A percentile compares a stretch with the other conserved stretches of the same genome.
These are phyloP conservation scores for Monosporascus sp. DNA, from an alignment of 2,329 filamentous ascomycete species.

Conservation along the genomic window DNA sequence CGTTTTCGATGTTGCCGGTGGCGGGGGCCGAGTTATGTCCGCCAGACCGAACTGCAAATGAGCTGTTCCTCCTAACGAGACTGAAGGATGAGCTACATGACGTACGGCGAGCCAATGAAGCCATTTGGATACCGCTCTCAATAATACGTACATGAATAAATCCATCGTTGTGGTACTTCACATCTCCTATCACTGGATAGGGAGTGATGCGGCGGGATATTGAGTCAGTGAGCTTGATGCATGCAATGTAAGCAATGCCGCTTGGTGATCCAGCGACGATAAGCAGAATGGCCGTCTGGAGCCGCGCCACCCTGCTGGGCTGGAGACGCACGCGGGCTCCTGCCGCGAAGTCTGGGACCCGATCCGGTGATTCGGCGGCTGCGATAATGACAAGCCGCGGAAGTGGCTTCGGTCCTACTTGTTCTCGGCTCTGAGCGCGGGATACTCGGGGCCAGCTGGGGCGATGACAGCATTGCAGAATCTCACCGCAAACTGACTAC, in stretches of 20 bases:
- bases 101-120: too few relatives aligned
- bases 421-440: not conserved
- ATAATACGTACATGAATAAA: too few relatives aligned
- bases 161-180: too few relatives aligned
- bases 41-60: conserved; percentile 6
- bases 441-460: not conserved
- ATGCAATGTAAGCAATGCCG: too few relatives aligned
- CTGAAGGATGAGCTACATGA: too few relatives aligned
- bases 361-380: not conserved
- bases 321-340: not conserved
- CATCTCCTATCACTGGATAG: too few relatives aligned
- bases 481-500: not conserved
- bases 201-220: too few relatives aligned
- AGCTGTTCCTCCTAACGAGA: too few relatives aligned
- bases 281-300: not conserved
- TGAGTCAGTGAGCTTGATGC: too few relatives aligned
- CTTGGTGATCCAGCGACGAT: not conserved
- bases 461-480: not conserved
- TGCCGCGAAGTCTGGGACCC: not conserved
- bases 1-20: conserved; percentile 3
- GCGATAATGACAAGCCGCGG: not conserved
- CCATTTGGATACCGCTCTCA: too few relatives aligned
- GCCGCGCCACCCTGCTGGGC: not conserved
- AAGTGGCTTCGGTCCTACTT: not conserved
- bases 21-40: conserved; percentile 2